These are phyloP conservation scores for Colletotrichum cuscutae DNA, from an alignment of 2,329 filamentous ascomycete genomes.

Conservation along the genomic window DNA sequence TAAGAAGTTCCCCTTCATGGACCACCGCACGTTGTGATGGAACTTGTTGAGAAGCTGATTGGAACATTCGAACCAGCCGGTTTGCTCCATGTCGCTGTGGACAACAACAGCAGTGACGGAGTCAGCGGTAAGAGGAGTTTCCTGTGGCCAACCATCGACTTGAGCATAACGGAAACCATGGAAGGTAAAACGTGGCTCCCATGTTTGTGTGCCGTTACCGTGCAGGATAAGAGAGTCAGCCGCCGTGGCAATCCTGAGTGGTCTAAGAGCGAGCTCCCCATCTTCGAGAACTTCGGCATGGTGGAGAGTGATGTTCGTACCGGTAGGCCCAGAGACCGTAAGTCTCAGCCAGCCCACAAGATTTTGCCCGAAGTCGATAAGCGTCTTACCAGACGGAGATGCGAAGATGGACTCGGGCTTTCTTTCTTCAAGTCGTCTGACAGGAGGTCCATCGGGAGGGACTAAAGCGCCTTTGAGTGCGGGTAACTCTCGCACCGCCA, in stretches of 20 bases:
- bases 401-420: slow-evolving; percentile 44
- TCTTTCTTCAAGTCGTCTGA: slow-evolving; percentile 48
- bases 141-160: slow-evolving; percentile 53
- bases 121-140: slow-evolving; percentile 36
- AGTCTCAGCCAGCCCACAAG: slow-evolving; percentile 62
- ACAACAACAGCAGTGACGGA: slow-evolving; percentile 48
- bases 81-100: slow-evolving; percentile 63
- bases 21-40: slow-evolving; percentile 65
- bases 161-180: slow-evolving; percentile 64
- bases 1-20: slow-evolving; percentile 68
- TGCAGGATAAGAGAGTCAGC: slow-evolving; percentile 50
- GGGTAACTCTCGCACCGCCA: slow-evolving; percentile 42
- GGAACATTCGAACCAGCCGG: slow-evolving; percentile 63
- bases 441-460: slow-evolving; percentile 55
- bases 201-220: slow-evolving; percentile 40
- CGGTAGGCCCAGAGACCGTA: slow-evolving; percentile 47
- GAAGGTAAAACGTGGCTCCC: slow-evolving; percentile 62
- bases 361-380: slow-evolving; percentile 69
- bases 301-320: slow-evolving; percentile 54
- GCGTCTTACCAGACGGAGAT: slow-evolving; percentile 52
- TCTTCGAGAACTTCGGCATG: slow-evolving; percentile 68
- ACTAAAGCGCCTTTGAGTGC: slow-evolving; percentile 47
- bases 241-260: slow-evolving; percentile 55
- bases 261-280: slow-evolving; percentile 51
- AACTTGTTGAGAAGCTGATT: slow-evolving; percentile 62